These are phyloP conservation scores for Starmera caribaea DNA, from an alignment of 805 yeast species.

Conservation along the genomic window DNA sequence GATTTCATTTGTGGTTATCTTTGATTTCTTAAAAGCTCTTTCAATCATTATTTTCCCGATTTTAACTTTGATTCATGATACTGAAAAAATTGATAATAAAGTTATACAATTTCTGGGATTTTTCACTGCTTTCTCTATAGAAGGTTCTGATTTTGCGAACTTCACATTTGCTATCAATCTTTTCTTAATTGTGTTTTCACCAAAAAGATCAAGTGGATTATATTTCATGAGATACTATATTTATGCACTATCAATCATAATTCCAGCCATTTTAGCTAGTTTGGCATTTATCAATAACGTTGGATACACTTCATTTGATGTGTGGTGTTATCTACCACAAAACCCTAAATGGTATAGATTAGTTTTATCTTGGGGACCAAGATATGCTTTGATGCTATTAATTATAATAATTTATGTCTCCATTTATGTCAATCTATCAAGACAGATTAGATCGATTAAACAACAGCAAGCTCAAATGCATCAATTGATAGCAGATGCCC, in stretches of 20 bases:
- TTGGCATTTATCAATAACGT: slow-evolving; percentile 52
- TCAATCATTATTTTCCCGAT: slow-evolving; percentile 62
- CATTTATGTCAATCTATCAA: slow-evolving; percentile 63
- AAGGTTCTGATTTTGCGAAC: slow-evolving; percentile 82
- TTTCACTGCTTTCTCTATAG: slow-evolving; percentile 70
- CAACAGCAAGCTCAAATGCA: background rate
- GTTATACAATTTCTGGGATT: slow-evolving; percentile 39
- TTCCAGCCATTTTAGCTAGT: slow-evolving; percentile 63
- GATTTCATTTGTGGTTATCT: slow-evolving; percentile 55
- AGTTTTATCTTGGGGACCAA: slow-evolving; percentile 73
- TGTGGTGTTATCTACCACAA: slow-evolving; percentile 76
- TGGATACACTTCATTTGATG: slow-evolving; percentile 53
- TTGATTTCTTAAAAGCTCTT: slow-evolving; percentile 68
- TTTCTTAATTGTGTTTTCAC: slow-evolving; percentile 59
- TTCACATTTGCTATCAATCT: slow-evolving; percentile 78
- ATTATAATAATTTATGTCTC: slow-evolving; percentile 59
- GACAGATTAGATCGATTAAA: slow-evolving; percentile 25
- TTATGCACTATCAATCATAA: slow-evolving; percentile 44
- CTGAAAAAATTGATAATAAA: slow-evolving; percentile 23
- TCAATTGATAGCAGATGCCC: no score
- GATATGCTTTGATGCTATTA: slow-evolving; percentile 54
- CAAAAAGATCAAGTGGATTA: slow-evolving; percentile 61
- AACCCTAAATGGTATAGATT: slow-evolving; percentile 65
- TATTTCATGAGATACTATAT: slow-evolving; percentile 47
- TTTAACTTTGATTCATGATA: slow-evolving; percentile 40